These are phyloP conservation scores for Gamarada debralockiae DNA, from an alignment of 495 filamentous ascomycete species.

Conservation along the genomic window DNA sequence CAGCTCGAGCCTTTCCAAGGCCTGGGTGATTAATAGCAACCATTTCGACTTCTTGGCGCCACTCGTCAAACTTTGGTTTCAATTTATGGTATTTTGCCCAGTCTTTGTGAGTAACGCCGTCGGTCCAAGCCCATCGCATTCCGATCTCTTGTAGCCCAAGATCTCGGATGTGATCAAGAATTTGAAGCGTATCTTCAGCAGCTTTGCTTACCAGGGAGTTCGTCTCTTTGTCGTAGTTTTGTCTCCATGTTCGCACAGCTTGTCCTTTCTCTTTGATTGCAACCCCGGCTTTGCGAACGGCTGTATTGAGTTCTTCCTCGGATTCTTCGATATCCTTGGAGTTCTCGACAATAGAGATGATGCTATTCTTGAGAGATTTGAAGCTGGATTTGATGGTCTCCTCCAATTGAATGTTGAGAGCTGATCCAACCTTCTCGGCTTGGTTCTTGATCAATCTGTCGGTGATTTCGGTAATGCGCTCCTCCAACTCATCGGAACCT, in stretches of 20 bases:
- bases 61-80: conserved; percentile 78
- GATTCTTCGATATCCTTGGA: conserved; percentile 52
- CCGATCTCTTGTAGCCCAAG: conserved; percentile 92
- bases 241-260: conserved; percentile 72
- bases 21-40: conserved; percentile 69
- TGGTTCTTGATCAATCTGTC: conserved; percentile 63
- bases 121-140: conserved; percentile 97
- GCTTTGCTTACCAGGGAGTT: conserved; percentile 65
- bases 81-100: conserved; percentile 89
- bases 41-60: conserved; percentile 73
- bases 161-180: conserved; percentile 81
- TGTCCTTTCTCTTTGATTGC: conserved; percentile 78
- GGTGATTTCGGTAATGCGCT: conserved; percentile 74
- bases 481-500: conserved; percentile 66
- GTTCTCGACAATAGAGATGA: conserved; percentile 55
- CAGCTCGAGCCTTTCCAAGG: conserved; percentile 63
- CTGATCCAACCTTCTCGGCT: conserved; percentile 60
- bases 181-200: conserved; percentile 74
- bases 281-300: conserved; percentile 70
- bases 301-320: conserved; percentile 57
- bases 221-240: conserved; percentile 67
- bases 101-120: conserved; percentile 91
- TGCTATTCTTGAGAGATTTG: conserved; percentile 59
- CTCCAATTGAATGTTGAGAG: conserved; percentile 65
- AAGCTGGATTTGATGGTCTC: conserved; percentile 58